phyloP scores from a whole-genome alignment of 2,329 filamentous ascomycete species.

The Aspergillus transmontanensis region DNA sequence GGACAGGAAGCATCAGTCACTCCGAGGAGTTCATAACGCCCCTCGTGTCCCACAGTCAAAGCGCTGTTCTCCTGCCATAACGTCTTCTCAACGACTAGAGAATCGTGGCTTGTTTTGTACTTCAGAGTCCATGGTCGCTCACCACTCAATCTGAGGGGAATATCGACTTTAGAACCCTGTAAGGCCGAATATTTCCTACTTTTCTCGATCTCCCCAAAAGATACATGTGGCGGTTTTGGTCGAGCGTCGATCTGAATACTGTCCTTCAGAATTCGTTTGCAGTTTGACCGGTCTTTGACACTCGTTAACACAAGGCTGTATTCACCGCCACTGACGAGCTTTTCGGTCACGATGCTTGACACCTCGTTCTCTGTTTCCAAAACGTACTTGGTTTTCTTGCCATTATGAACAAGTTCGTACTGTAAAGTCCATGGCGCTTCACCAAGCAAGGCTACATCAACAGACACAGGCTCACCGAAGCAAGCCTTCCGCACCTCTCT shows the following conservation, averaged over 20 bases:
- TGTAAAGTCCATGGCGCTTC: constrained; percentile 87
- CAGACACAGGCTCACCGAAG: constrained; percentile 76
- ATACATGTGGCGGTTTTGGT: constrained; percentile 81
- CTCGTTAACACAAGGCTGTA: constrained; percentile 85
- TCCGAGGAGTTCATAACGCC: constrained; percentile 77
- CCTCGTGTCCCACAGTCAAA: constrained; percentile 66
- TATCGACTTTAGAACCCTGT: constrained; percentile 70
- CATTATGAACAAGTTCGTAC: constrained; percentile 89
- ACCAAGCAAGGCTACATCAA: constrained; percentile 75
- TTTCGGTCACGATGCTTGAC: constrained; percentile 74
- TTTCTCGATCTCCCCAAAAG: constrained; percentile 83
- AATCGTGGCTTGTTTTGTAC: constrained; percentile 66
- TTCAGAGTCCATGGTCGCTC: constrained; percentile 80
- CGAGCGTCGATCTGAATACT: constrained; percentile 84
- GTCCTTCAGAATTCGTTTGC: constrained; percentile 82
- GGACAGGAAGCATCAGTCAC: constrained; percentile 80
- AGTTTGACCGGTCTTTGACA: constrained; percentile 82
- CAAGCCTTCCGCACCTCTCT: constrained; percentile 66
- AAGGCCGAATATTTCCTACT: constrained; percentile 74
- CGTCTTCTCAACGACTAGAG: constrained; percentile 52
- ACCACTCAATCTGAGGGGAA: constrained; percentile 84
- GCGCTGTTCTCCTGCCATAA: constrained; percentile 66
- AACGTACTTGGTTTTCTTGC: constrained; percentile 73
- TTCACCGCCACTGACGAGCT: constrained; percentile 79
- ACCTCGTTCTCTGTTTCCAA: constrained; percentile 64